Percentiles rank a stretch among this genome's conserved stretches.
phyloP scores from a whole-genome alignment of 2,329 filamentous ascomycete genomes.

The Xylariaceae sp. region DNA sequence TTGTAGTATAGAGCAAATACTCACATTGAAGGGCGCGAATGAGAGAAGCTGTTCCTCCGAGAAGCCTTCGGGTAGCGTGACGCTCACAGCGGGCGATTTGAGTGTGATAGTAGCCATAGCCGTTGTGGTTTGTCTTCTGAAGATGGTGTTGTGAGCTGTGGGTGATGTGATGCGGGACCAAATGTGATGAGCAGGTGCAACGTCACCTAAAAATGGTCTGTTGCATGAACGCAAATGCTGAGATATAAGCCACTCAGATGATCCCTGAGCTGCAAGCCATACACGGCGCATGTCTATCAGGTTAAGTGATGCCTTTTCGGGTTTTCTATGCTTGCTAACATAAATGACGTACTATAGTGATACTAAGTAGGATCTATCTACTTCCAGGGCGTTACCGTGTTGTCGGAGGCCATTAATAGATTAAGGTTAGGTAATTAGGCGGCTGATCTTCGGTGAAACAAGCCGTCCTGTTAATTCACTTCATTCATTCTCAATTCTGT shows the following conservation, averaged over 20 bases:
- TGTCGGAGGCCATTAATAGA: no score
- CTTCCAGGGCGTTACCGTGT: no score
- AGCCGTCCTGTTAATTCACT: not conserved
- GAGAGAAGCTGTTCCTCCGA: slow-evolving; percentile 50
- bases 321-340: no score
- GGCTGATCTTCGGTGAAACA: slow-evolving; percentile 16
- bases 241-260: no score
- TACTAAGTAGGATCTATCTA: no score
- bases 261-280: no score
- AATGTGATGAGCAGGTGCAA: not conserved
- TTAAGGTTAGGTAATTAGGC: not conserved
- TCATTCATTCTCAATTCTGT: no score
- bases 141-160: not conserved
- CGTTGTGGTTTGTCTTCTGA: not conserved
- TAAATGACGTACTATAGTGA: no score
- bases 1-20: slow-evolving; percentile 14
- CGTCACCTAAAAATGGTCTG: not conserved
- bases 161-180: not conserved
- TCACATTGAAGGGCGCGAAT: slow-evolving; percentile 59
- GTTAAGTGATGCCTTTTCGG: no score
- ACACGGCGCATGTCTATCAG: no score
- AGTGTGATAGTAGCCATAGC: slow-evolving; percentile 50
- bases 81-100: slow-evolving; percentile 45
- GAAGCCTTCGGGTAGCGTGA: slow-evolving; percentile 53
- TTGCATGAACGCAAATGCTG: no score